Percentiles rank a stretch among this genome's conserved stretches.
phyloP scores from a whole-genome alignment of 2,329 filamentous ascomycete genomes.

The Monilinia fructigena region DNA sequence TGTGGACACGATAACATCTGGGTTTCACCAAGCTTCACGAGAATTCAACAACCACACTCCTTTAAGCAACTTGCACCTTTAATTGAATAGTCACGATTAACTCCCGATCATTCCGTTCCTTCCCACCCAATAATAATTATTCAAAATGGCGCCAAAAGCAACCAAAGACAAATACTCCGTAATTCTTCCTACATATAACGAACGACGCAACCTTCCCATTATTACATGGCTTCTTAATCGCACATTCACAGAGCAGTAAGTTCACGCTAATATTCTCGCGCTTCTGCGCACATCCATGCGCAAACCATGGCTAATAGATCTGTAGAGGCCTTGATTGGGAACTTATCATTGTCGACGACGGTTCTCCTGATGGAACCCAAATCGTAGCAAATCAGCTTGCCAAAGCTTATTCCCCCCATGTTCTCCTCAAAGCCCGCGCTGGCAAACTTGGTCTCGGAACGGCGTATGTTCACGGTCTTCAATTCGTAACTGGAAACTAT shows the following conservation, averaged over 20 bases:
- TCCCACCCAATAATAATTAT: conserved; percentile 8
- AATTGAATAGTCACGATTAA: conserved; percentile 14
- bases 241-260: conserved; percentile 85
- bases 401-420: conserved; percentile 75
- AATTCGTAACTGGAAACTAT: conserved; percentile 88
- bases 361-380: conserved; percentile 92
- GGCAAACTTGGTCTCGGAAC: conserved; percentile 55
- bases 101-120: conserved; percentile 13
- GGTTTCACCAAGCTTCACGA: conserved; percentile 7
- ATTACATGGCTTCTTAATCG: conserved; percentile 91
- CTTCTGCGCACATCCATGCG: background rate
- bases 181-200: conserved; percentile 97
- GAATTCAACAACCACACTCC: conserved; percentile 18
- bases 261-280: background rate
- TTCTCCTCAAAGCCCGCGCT: conserved; percentile 81
- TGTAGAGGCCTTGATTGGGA: conserved; percentile 90
- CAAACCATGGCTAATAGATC: background rate
- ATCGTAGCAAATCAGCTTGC: conserved; percentile 87
- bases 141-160: conserved; percentile 28
- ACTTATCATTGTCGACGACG: conserved; percentile 97
- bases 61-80: conserved; percentile 9
- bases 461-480: conserved; percentile 48
- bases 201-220: conserved; percentile 94
- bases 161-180: conserved; percentile 85
- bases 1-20: conserved; percentile 20